Evolutionary conservation across 345 rosid species (phyloP).

Genomic region (Carallia brachiata): DNA sequence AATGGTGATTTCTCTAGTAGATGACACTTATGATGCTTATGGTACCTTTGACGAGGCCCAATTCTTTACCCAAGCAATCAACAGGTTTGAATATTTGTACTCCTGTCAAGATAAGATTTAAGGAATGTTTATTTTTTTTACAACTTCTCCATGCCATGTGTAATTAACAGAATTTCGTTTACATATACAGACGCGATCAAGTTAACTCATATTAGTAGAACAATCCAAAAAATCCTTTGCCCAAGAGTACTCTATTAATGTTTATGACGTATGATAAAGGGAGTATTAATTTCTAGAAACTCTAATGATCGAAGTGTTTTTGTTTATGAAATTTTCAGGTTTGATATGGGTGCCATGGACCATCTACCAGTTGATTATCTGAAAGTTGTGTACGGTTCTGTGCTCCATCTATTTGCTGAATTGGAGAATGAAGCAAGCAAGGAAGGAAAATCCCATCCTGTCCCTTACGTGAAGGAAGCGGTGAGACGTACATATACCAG

Average conservation of each 20-base stretch:
- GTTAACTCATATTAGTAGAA: too few species aligned
- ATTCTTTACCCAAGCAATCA: neutral
- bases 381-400: neutral
- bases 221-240: too few species aligned
- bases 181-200: too few species aligned
- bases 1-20: neutral
- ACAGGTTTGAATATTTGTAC: neutral
- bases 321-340: neutral
- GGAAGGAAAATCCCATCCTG: neutral
- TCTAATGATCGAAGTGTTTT: too few species aligned
- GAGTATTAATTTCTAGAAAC: too few species aligned
- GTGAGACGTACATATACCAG: neutral
- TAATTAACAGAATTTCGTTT: too few species aligned
- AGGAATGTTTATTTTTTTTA: too few species aligned
- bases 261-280: too few species aligned
- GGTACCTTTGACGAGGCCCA: neutral
- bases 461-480: neutral
- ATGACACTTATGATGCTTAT: constrained; percentile 2
- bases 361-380: constrained; percentile 1
- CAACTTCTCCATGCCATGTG: too few species aligned
- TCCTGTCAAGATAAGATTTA: too few species aligned
- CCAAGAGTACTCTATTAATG: too few species aligned
- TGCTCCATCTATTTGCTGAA: neutral
- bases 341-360: neutral
- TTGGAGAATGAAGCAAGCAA: neutral